A percentile compares a stretch with the other conserved stretches of the same genome.
phyloP scores from a whole-genome alignment of 768 basidiomycete species.

The Rubroboletus pulcherrimus region DNA sequence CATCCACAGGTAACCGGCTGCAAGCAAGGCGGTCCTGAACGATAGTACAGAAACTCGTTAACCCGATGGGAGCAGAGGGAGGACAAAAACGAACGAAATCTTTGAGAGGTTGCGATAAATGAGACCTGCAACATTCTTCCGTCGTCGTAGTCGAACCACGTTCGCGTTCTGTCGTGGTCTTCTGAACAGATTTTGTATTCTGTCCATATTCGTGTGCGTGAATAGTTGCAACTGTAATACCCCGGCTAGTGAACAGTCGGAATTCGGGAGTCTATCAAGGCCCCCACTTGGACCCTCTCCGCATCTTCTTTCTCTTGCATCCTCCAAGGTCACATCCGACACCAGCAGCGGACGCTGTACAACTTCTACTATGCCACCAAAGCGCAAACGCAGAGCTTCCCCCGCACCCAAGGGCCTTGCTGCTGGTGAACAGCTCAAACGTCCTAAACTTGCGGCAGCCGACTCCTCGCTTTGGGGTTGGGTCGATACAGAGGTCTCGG shows the following conservation, averaged over 20 bases:
- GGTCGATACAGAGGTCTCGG: slow-evolving; percentile 65
- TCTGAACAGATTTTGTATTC: slow-evolving; percentile 15
- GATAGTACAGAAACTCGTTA: background rate
- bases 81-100: slow-evolving; percentile 25
- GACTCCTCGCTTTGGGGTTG: slow-evolving; percentile 68
- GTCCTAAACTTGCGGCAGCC: slow-evolving; percentile 45
- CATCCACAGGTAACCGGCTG: slow-evolving; percentile 79
- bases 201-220: slow-evolving; percentile 22
- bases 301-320: slow-evolving; percentile 5
- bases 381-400: slow-evolving; percentile 55
- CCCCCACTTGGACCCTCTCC: slow-evolving; percentile 8
- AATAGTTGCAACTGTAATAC: background rate
- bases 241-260: slow-evolving; percentile 17
- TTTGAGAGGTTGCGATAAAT: slow-evolving; percentile 33
- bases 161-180: slow-evolving; percentile 29
- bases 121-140: slow-evolving; percentile 34
- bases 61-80: background rate
- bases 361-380: slow-evolving; percentile 44
- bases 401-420: slow-evolving; percentile 48
- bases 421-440: slow-evolving; percentile 62
- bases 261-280: slow-evolving; percentile 23
- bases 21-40: slow-evolving; percentile 52
- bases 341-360: background rate
- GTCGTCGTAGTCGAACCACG: slow-evolving; percentile 43
- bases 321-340: slow-evolving; percentile 6